These are phyloP conservation scores for Globisporangium sylvaticum DNA, from an alignment of 352 stramenopile genomes.

Conservation along the genomic window DNA sequence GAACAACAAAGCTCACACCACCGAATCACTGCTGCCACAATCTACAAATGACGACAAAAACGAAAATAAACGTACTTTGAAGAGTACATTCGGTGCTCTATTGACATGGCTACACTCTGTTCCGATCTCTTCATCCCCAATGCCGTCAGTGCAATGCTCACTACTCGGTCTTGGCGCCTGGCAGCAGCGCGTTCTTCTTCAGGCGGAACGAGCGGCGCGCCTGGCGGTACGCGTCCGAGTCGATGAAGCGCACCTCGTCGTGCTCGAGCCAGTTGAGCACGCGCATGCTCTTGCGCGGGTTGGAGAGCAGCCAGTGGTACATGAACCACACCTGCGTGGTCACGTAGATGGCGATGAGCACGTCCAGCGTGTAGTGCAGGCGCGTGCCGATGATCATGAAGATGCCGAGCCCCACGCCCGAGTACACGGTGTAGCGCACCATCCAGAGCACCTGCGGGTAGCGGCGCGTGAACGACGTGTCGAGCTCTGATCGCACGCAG, in stretches of 20 bases:
- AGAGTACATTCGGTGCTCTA: not conserved
- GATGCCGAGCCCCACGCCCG: slow-evolving; percentile 44
- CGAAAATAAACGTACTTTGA: not conserved
- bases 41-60: not conserved
- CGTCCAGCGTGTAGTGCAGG: slow-evolving; percentile 81
- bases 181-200: slow-evolving; percentile 1
- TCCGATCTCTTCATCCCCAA: not conserved
- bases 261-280: slow-evolving; percentile 80
- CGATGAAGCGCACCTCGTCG: slow-evolving; percentile 71
- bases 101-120: not conserved
- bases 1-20: not conserved
- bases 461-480: slow-evolving; percentile 76
- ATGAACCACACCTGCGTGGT: slow-evolving; percentile 77
- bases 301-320: slow-evolving; percentile 72
- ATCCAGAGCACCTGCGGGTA: slow-evolving; percentile 71
- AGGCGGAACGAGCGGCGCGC: slow-evolving; percentile 50
- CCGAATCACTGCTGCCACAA: not conserved
- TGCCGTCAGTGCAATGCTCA: not conserved
- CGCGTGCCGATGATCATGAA: slow-evolving; percentile 81
- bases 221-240: slow-evolving; percentile 72
- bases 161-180: not conserved
- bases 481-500: slow-evolving; percentile 65
- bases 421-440: slow-evolving; percentile 74
- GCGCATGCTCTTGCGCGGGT: slow-evolving; percentile 53
- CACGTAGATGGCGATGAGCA: slow-evolving; percentile 84